Evolutionary conservation across 495 filamentous ascomycete species (phyloP).

Genomic region (Penicillium tannophilum): DNA sequence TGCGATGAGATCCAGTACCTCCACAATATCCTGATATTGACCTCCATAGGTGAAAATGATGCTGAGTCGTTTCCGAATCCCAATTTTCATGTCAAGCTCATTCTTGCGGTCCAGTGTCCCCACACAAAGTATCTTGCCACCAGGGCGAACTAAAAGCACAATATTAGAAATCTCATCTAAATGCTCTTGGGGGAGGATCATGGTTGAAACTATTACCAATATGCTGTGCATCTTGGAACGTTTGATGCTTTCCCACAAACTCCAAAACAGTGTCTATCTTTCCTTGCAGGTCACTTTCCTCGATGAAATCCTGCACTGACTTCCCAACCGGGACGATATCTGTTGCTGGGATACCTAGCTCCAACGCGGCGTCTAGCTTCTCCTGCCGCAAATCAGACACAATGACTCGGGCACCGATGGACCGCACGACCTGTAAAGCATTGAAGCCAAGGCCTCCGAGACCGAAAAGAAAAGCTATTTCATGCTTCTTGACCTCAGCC

Average conservation of each 20-base stretch:
- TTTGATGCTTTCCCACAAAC: conserved; percentile 26
- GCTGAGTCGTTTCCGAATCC: conserved; percentile 28
- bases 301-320: conserved; percentile 18
- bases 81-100: conserved; percentile 27
- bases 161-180: not conserved
- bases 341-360: conserved; percentile 16
- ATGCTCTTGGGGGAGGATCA: not conserved
- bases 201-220: conserved; percentile 11
- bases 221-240: conserved; percentile 22
- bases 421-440: conserved; percentile 22
- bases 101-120: conserved; percentile 23
- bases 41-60: conserved; percentile 31
- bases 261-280: conserved; percentile 27
- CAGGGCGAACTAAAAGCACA: conserved; percentile 12
- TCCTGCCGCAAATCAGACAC: conserved; percentile 23
- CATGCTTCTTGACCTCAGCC: conserved; percentile 22
- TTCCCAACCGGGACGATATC: conserved; percentile 23
- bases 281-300: conserved; percentile 13
- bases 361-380: conserved; percentile 19
- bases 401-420: conserved; percentile 24
- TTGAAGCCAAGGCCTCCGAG: conserved; percentile 28
- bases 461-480: conserved; percentile 26
- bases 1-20: conserved; percentile 24
- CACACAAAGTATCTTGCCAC: conserved; percentile 26
- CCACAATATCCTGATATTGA: conserved; percentile 23